These are phyloP conservation scores for Halophytophthora batemanensis DNA, from an alignment of 352 stramenopile genomes.

Conservation along the genomic window DNA sequence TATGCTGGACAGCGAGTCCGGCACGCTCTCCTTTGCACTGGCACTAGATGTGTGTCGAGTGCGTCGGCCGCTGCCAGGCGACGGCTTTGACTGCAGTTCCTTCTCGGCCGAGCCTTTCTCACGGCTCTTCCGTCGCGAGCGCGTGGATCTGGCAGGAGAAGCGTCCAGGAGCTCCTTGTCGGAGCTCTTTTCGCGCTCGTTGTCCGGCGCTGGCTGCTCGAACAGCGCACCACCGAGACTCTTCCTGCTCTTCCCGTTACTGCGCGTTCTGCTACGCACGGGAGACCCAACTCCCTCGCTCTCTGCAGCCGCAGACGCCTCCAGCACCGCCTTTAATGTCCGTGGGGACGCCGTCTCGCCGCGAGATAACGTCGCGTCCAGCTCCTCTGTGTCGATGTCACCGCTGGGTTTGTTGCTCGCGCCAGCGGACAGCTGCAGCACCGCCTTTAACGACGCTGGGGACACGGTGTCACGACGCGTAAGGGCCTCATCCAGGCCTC, in stretches of 20 bases:
- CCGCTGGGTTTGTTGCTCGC: background rate
- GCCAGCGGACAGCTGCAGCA: constrained; percentile 13
- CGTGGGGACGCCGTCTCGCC: constrained; percentile 31
- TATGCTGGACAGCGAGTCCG: constrained; percentile 48
- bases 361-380: constrained; percentile 25
- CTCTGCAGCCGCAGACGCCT: background rate
- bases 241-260: constrained; percentile 4
- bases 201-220: no score
- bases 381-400: constrained; percentile 2
- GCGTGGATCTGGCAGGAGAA: constrained; percentile 8
- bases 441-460: constrained; percentile 21
- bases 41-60: constrained; percentile 10
- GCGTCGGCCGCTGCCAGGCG: constrained; percentile 16
- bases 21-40: constrained; percentile 44
- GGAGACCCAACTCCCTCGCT: constrained; percentile 2
- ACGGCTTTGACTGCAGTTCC: constrained; percentile 8
- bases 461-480: constrained; percentile 29
- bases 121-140: constrained; percentile 10
- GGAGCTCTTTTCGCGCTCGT: background rate
- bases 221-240: background rate
- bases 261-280: background rate
- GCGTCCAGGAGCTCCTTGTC: constrained; percentile 1
- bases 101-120: constrained; percentile 1
- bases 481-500: constrained; percentile 9
- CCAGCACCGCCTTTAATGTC: constrained; percentile 31